A percentile compares a stretch with the other conserved stretches of the same genome.
Conservation (phyloP, 108 stramenopile species). For the Poteriospumella lacustris region DNA sequence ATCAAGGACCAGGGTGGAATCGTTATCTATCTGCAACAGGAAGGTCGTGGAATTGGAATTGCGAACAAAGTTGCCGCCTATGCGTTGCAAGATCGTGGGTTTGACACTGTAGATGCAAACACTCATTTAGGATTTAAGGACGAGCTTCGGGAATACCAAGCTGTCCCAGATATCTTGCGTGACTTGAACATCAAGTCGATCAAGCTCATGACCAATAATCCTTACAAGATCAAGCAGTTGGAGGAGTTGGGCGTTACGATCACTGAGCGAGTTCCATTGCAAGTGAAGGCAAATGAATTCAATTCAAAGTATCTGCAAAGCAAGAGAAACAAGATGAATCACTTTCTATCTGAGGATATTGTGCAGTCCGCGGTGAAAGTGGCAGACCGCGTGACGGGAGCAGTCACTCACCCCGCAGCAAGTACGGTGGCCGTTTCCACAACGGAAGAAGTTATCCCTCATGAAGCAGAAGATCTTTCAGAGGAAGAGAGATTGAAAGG, state of each 20-base stretch:
- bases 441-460: background rate
- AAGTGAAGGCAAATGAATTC: slow-evolving; percentile 44
- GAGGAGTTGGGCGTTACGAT: slow-evolving; percentile 45
- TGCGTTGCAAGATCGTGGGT: slow-evolving; percentile 81
- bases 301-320: slow-evolving; percentile 46
- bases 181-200: slow-evolving; percentile 50
- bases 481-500: background rate
- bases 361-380: slow-evolving; percentile 25
- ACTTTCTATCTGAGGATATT: slow-evolving; percentile 36
- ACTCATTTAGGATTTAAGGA: slow-evolving; percentile 88
- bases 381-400: background rate
- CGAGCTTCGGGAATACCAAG: slow-evolving; percentile 63
- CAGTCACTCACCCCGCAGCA: background rate
- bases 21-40: slow-evolving; percentile 84
- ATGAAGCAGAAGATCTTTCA: background rate
- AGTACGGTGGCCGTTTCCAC: background rate
- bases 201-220: slow-evolving; percentile 93
- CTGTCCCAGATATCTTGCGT: slow-evolving; percentile 6
- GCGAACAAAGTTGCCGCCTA: slow-evolving; percentile 97
- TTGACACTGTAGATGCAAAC: slow-evolving; percentile 98
- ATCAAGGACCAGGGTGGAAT: slow-evolving; percentile 66
- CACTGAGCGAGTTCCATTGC: slow-evolving; percentile 34
- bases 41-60: slow-evolving; percentile 96
- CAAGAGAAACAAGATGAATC: slow-evolving; percentile 54
- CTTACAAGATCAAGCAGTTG: slow-evolving; percentile 55